Base-by-base conservation (phyloP, 345 rosid species). In the Clarkia xantiana region DNA sequence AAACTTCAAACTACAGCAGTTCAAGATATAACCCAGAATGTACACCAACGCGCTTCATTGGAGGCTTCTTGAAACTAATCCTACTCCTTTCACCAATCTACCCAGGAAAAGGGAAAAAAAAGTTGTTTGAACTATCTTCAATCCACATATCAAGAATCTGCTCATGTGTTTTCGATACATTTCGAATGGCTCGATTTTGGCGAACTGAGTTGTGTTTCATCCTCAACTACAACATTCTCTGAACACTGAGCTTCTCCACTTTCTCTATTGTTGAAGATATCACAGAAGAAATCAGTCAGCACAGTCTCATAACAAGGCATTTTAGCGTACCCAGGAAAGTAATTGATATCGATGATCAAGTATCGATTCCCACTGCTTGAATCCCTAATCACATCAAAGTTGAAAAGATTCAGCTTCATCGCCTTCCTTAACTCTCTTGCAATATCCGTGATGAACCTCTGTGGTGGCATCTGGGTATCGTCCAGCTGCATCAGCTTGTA, bases 291-390 rank as follows among this genome's bases (percentile, higher is more conserved):
- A 56, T 71, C 72, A 7, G 71, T 62, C 67, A 77, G 58, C 36
- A 68, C 68, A 2, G 60, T 53, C 71, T 77, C 87, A 54, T 74
- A 77, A 41, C 64, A 54, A 0, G 81, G 81, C 77, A 77, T 64
- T 67, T 80, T 80, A 0, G 84, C 73, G 44, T 75, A 80, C 29
- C 81, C 83, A 34, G 87, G 81, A 43, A 80, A 77, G 57, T 77
- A 77, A 58, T 80, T 80, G 12, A 80, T 80, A 54, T 80, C 87
- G 40, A 80, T 75, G 44, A 80, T 58, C 39, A 80, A 67, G 48
- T 75, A 80, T 11, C 81, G 57, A 40, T 66, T 67, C 51, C 71
- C 64, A 51, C 55, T 56, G 50, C 77, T 67, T 9, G 66, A 56
- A 49, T 77, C 87, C 50, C 80, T 72, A 9, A 80, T 77, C 55